Base-by-base conservation (phyloP, 345 rosid genomes). In the Salix exigua region DNA sequence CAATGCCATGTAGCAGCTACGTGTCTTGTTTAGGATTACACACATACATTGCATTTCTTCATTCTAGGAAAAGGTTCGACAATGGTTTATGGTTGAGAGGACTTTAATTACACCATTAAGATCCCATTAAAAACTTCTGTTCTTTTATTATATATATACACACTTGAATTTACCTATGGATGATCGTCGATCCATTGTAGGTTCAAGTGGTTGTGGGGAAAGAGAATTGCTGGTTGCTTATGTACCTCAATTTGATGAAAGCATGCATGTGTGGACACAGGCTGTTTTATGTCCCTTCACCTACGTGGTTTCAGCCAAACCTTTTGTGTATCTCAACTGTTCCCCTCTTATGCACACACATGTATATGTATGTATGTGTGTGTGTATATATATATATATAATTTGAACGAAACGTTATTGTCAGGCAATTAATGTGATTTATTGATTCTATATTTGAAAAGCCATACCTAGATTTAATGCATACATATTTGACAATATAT, bases 241-340 rank as follows among this genome's bases (percentile, higher is more conserved):
- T 75, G 88, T 81, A 60, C 94, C 98, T 87, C 92, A 86, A 42
- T 4, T 75, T 77, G 46, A 66, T 66, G 28, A 14, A 30, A 35
- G 51, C 70, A 35, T 37, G 58, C 28, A 6, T 79, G 42, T 77
- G 89, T 81, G 88, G 88, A 80, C 73, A 77, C 75, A 8, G 33
- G 68, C 30, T 10, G 66, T 60, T 46, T 68, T 64, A 78, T 71
- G 71, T 19, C 40, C 73, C 18, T 53, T 2, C 25, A 46, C 80
- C 55, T 74, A 87, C 90, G 97, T 91, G 94, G 91, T 69, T 77
- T 79, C 79, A 72, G 81, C 48, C 17, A 51, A 37, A 77, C 91
- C 92, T 88, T 84, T 88, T 82, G 82, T 83, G 73, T 35, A 1
- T 10, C 63, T 1, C 28, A 10, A 10, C 26, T 3, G 0, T 3